Conservation (phyloP, 129 eudicot species). For the Oenanthe sinensis region DNA sequence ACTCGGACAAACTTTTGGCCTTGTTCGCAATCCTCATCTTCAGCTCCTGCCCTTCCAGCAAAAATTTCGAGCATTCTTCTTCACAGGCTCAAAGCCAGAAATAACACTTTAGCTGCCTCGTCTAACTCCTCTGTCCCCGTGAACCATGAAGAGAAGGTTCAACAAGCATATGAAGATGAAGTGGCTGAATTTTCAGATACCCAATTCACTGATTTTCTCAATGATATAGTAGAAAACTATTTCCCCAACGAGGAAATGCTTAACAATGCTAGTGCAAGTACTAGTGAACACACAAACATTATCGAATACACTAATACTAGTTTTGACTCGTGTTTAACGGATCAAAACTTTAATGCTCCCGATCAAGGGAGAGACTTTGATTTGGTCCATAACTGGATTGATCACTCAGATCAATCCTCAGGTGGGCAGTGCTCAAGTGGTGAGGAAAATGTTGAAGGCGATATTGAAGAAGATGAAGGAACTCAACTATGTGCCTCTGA, state of each 20-base stretch:
- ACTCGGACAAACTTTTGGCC: constrained; percentile 87
- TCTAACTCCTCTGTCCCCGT: constrained; percentile 15
- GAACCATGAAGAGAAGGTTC: constrained; percentile 22
- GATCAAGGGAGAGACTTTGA: constrained; percentile 9
- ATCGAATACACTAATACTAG: constrained; percentile 7
- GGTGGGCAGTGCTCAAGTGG: constrained; percentile 22
- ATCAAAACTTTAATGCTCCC: constrained; percentile 17
- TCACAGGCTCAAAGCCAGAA: constrained; percentile 62
- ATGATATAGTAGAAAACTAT: constrained; percentile 43
- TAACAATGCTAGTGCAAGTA: constrained; percentile 8
- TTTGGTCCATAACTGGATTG: constrained; percentile 18
- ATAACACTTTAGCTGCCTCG: constrained; percentile 41
- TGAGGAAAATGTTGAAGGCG: constrained; percentile 27
- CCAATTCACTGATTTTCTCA: constrained; percentile 55
- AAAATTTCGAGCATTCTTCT: constrained; percentile 68
- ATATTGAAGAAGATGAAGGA: constrained; percentile 29
- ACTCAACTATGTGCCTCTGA: constrained; percentile 30
- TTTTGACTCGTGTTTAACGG: constrained; percentile 24
- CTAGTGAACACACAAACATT: constrained; percentile 8
- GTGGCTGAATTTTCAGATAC: constrained; percentile 37
- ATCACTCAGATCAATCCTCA: constrained; percentile 9
- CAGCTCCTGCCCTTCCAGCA: constrained; percentile 68
- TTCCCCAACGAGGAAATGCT: constrained; percentile 26
- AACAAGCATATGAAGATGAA: constrained; percentile 26
- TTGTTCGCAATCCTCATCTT: constrained; percentile 32